A percentile compares a stretch with the other conserved stretches of the same genome.
These are phyloP conservation scores for Trypethelium eluteriae DNA, from an alignment of 495 filamentous ascomycete species.

Conservation along the genomic window DNA sequence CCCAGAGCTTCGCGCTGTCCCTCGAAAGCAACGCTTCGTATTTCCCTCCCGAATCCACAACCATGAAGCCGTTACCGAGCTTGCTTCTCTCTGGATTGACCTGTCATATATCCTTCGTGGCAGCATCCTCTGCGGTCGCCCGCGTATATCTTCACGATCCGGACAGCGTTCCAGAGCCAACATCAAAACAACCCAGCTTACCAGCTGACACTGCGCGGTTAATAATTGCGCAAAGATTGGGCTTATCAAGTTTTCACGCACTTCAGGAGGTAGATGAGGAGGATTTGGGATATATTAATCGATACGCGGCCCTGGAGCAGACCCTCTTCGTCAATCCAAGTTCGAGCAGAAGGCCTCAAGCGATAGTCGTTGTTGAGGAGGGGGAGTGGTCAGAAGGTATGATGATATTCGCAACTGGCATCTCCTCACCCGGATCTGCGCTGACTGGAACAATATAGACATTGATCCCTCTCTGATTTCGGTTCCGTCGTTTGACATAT, in stretches of 20 bases:
- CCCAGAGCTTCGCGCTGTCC: background rate
- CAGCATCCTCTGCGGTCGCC: conserved; percentile 15
- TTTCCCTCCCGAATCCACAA: background rate
- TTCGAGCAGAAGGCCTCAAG: conserved; percentile 23
- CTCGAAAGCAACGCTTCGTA: background rate
- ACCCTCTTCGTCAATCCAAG: conserved; percentile 37
- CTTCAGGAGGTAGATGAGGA: conserved; percentile 42
- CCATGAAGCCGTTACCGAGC: background rate
- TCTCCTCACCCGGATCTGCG: background rate
- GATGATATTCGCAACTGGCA: background rate
- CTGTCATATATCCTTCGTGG: background rate
- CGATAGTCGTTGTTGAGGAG: conserved; percentile 43
- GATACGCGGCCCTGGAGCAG: conserved; percentile 38
- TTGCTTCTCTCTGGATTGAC: background rate
- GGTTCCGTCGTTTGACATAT: background rate
- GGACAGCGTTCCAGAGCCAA: background rate
- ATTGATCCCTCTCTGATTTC: background rate
- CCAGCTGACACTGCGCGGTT: conserved; percentile 44
- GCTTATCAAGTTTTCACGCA: conserved; percentile 45
- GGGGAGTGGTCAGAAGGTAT: conserved; percentile 6
- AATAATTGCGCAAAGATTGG: conserved; percentile 48
- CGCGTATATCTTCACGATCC: conserved; percentile 32
- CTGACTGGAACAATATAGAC: background rate
- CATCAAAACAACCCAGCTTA: conserved; percentile 20
- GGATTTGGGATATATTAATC: conserved; percentile 43